phyloP scores from a whole-genome alignment of 1,284 basidiomycete species.

The Cryptococcus jaspeensis region DNA sequence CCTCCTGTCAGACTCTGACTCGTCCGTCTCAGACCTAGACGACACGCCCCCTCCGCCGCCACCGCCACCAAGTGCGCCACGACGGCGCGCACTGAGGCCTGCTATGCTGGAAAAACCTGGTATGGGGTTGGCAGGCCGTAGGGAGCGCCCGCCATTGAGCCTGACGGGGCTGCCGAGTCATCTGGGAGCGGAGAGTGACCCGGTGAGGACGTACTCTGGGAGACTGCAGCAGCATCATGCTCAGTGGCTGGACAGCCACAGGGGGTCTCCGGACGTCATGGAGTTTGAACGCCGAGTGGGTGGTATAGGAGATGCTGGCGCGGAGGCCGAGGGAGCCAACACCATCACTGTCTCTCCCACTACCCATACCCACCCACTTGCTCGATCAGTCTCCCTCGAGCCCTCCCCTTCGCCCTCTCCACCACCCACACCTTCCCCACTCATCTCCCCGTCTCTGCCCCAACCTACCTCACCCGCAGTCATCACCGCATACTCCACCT shows the following conservation, averaged over 20 bases:
- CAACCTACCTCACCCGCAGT: background rate
- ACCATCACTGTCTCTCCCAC: background rate
- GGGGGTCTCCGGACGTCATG: constrained; percentile 8
- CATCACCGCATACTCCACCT: constrained; percentile 31
- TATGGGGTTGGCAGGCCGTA: constrained; percentile 12
- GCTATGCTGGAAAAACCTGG: constrained; percentile 21
- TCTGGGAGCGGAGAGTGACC: constrained; percentile 8
- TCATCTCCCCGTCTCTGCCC: background rate
- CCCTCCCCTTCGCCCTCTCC: background rate
- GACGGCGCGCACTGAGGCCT: constrained; percentile 23
- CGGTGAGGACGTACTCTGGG: constrained; percentile 37
- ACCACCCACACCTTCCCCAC: background rate
- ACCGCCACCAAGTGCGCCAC: background rate
- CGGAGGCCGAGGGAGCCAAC: background rate
- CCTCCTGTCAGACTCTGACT: constrained; percentile 40
- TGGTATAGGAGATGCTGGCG: background rate
- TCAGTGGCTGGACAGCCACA: constrained; percentile 29
- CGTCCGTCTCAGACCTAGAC: constrained; percentile 19
- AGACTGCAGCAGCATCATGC: constrained; percentile 44
- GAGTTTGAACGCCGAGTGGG: background rate
- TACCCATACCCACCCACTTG: background rate
- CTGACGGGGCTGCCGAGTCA: constrained; percentile 16
- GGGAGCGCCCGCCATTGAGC: constrained; percentile 19
- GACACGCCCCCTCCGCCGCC: background rate
- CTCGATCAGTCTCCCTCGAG: background rate